Base-by-base conservation (phyloP, 345 rosid species). In the Hibiscus mutabilis region DNA sequence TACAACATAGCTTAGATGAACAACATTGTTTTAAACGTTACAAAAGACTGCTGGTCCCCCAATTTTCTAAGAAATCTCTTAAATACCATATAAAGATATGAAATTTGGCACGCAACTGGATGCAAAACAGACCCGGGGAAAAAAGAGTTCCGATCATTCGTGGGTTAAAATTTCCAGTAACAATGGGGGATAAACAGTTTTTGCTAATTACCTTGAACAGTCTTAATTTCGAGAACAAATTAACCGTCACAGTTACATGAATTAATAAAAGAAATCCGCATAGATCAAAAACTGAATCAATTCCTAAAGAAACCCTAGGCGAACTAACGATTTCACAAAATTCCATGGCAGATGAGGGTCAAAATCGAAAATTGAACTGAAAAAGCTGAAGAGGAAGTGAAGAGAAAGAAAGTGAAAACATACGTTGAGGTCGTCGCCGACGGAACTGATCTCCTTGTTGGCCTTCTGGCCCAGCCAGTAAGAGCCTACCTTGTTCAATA, bases 401-500 rank as follows among this genome's bases (percentile, higher is more conserved):
- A 29, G 2, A 21, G 22, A 14, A 46, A 44, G 51, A 58, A 46
- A 60, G 47, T 27, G 40, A 35, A 70, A 37, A 73, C 46, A 40
- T 84, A 94, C 96, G 61, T 76, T 89, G 78, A 95, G 73, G 60
- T 95, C 97, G 67, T 92, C 90, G 64, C 97, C 97, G 63, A 95
- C 87, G 63, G 99, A 92, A 78, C 71, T 79, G 73, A 95, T 29
- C 85, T 89, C 93, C 86, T 86, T 95, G 91, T 73, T 86, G 60
- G 97, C 96, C 70, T 58, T 87, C 77, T 80, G 66, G 35, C 93
- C 85, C 12, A 92, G 49, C 99, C 97, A 90, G 76, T 84, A 92
- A 9, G 97, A 89, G 3, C 99, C 98, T 2, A 92, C 90, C 81
- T 90, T 95, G 93, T 84, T 90, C 78, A 95, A 1, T 33, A 95